Evolutionary conservation across 139 green algal genomes (phyloP).

Genomic region (Coelastrella sp.): DNA sequence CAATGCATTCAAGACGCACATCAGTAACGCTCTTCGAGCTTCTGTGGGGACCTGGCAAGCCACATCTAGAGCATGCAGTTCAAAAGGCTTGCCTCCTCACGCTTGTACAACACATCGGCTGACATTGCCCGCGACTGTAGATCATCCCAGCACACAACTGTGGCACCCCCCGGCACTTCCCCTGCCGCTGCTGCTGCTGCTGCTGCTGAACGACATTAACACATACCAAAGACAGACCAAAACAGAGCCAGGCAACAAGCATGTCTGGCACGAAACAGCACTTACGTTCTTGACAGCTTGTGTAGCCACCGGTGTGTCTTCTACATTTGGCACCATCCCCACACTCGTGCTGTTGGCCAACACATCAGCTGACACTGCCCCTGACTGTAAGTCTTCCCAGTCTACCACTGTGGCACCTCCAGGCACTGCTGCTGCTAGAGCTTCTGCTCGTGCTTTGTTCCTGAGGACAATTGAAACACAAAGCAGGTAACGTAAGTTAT

Average conservation of each 20-base stretch:
- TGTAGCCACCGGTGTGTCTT: slow-evolving; percentile 78
- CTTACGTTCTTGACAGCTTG: slow-evolving; percentile 68
- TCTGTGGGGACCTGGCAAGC: too few species aligned
- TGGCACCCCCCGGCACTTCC: neutral
- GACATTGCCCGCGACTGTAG: too few species aligned
- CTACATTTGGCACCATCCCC: slow-evolving; percentile 91
- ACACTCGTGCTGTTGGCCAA: slow-evolving; percentile 96
- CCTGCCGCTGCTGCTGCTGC: neutral
- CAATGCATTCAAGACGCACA: too few species aligned
- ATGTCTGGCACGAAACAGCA: neutral
- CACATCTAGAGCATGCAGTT: too few species aligned
- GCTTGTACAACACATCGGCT: too few species aligned
- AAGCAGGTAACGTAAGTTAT: too few species aligned
- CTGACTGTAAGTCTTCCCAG: slow-evolving; percentile 64
- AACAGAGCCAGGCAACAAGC: neutral
- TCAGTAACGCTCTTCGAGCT: too few species aligned
- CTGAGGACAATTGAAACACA: neutral
- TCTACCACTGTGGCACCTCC: slow-evolving; percentile 48
- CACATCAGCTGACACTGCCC: slow-evolving; percentile 80
- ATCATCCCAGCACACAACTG: neutral
- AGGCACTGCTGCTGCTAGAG: slow-evolving; percentile 72
- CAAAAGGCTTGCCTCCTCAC: too few species aligned
- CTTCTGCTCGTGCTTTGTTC: slow-evolving; percentile 69
- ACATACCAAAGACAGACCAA: neutral
- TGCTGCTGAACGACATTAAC: neutral